Conservation (phyloP, 2,329 filamentous ascomycete species). For the Ophiosphaerella korrae region DNA sequence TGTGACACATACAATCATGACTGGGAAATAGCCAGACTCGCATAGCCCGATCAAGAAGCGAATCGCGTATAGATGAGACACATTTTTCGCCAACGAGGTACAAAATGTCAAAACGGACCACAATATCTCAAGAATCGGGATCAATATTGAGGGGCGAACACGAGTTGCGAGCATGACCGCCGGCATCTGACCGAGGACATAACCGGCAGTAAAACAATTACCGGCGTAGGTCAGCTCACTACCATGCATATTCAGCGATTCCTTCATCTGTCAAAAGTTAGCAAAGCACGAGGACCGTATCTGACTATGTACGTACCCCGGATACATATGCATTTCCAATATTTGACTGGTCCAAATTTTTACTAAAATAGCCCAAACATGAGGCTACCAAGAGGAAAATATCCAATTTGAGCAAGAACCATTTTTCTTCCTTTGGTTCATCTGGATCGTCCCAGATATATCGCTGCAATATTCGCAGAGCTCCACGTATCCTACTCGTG, state of each 20-base stretch:
- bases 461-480: constrained; percentile 20
- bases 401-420: constrained; percentile 39
- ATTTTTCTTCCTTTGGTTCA: constrained; percentile 24
- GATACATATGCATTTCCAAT: constrained; percentile 39
- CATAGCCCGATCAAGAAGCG: constrained; percentile 40
- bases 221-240: constrained; percentile 39
- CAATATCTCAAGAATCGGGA: constrained; percentile 41
- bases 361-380: constrained; percentile 36
- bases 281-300: neutral
- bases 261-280: constrained; percentile 30
- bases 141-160: constrained; percentile 31
- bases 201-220: constrained; percentile 36
- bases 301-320: constrained; percentile 19
- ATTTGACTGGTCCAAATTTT: constrained; percentile 35
- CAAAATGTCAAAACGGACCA: constrained; percentile 31
- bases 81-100: constrained; percentile 23
- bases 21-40: constrained; percentile 35
- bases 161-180: constrained; percentile 32
- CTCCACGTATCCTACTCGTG: constrained; percentile 15
- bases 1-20: constrained; percentile 28
- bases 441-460: constrained; percentile 27
- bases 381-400: constrained; percentile 29
- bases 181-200: constrained; percentile 38
- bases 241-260: constrained; percentile 33
- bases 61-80: constrained; percentile 41